These are phyloP conservation scores for Backusella westeae DNA, from an alignment of 192 early-diverging fungal genomes.

Conservation along the genomic window DNA sequence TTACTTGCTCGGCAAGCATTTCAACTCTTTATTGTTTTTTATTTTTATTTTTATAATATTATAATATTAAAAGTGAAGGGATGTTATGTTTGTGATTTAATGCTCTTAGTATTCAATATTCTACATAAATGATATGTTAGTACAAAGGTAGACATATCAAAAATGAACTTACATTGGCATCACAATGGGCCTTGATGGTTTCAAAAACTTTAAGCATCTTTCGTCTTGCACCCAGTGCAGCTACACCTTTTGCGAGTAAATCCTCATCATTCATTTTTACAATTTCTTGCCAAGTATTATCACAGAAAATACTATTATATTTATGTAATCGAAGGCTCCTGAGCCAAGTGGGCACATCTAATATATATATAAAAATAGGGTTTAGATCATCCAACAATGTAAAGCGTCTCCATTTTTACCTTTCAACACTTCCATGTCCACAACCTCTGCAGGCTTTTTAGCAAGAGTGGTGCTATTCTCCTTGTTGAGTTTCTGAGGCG, in stretches of 20 bases:
- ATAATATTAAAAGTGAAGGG: neutral
- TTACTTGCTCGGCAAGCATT: constrained; percentile 1
- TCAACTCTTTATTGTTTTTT: neutral
- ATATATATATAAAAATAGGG: neutral
- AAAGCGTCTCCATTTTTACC: constrained; percentile 41
- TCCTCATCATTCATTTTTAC: constrained; percentile 82
- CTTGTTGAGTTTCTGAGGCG: constrained; percentile 24
- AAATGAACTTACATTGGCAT: constrained; percentile 29
- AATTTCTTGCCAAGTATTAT: constrained; percentile 86
- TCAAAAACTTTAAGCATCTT: constrained; percentile 99
- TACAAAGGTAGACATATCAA: neutral
- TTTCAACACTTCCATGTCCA: constrained; percentile 72
- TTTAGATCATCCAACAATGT: too few species aligned
- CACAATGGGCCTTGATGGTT: constrained; percentile 49
- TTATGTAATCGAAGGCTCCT: constrained; percentile 92
- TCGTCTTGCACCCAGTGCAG: constrained; percentile 90
- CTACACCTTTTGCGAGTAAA: constrained; percentile 80
- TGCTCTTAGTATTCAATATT: constrained; percentile 2
- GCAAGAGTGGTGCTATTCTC: constrained; percentile 29
- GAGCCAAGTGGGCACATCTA: constrained; percentile 94
- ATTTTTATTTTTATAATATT: neutral
- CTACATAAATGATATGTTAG: neutral
- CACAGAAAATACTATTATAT: constrained; percentile 87
- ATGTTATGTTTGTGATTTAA: neutral
- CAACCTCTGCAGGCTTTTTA: constrained; percentile 71